Evolutionary conservation across 495 filamentous ascomycete species (phyloP), one percentile per base, ranked within the genome.

Genomic region (Oidiodendron maius): DNA sequence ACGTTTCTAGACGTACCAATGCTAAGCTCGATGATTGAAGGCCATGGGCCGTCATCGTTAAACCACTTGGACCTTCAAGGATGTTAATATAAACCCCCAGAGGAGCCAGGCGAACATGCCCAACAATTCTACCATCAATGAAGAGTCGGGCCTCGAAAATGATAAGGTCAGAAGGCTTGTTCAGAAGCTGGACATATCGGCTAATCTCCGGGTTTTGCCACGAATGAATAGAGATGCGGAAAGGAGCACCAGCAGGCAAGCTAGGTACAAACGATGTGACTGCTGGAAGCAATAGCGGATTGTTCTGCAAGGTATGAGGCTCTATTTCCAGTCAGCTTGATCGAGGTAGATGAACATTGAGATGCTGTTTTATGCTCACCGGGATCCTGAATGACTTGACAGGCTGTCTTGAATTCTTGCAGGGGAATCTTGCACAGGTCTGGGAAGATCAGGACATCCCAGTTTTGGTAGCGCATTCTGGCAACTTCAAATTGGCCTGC

Each of bases 401-500:
- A 95, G 55, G 80, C 75, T 13, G 87, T 89, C 59, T 82, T 85
- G 77, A 93, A 95, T 61, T 95, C 89, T 61, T 91, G 87, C 36
- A 91, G 63, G 8, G 89, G 89, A 15, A 85, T 72, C 51, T 76
- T 77, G 44, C 67, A 74, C 24, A 65, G 64, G 36, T 71, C 66
- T 1, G 87, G 83, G 63, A 94, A 93, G 47, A 95, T 70, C 41
- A 94, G 80, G 43, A 91, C 75, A 60, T 94, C 89, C 89, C 89
- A 93, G 56, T 84, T 82, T 48, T 84, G 75, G 71, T 86, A 94
- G 44, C 88, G 81, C 88, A 94, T 94, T 49, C 20, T 70, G 48
- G 28, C 32, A 37, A 16, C 5, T 32, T n/a, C 38, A 9, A 17
- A 46, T 50, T 24, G 48, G 37, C 37, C 39, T 13, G 17, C 17